Base-by-base conservation (phyloP, 2,329 filamentous ascomycete species). In the Cytospora schulzeri region DNA sequence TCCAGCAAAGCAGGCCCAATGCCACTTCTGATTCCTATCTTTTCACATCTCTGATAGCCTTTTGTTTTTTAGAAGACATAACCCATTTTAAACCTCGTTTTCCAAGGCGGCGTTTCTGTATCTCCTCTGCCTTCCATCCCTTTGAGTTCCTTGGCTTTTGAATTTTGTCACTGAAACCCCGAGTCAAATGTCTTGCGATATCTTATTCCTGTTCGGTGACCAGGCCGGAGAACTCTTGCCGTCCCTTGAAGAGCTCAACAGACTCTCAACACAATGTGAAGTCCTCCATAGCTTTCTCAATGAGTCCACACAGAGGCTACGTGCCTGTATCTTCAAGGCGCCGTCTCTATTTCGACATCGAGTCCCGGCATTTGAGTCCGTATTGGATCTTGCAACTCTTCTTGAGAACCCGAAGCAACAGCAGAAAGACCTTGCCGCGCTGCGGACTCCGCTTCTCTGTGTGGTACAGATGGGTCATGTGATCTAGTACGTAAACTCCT, bases 131-230 rank as follows among this genome's bases (percentile, higher is more conserved):
- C 3, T n/a, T 5, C 17, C 51, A n/a, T n/a, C n/a, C n/a, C n/a
- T 19, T 19, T 2, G 6, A 29, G 19, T 4, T 14, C 19, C 19
- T 3, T 17, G 12, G 19, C 3, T 14, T 26, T 17, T 3, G 29
- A 11, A 11, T 7, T 55, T n/a, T 55, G 22, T 14, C 9, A 15
- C 15, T 8, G n/a, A 11, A 22, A 11, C 33, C 58, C 14, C 55
- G 60, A 26, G 14, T 41, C 63, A 48, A 28, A 66, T 66, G 64
- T 51, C 60, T 11, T 29, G 50, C 12, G 56, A 57, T 24, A 58
- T 31, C n/a, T 52, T 67, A 5, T 59, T 68, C 4, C 61, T 64
- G n/a, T 64, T 68, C 56, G 66, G 66, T n/a, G 66, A 68, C 50
- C 62, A 66, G 35, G 64, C 66, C 19, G 66, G 61, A 11, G 66